These are phyloP conservation scores for Colletotrichum sp. DNA, from an alignment of 2,329 filamentous ascomycete genomes.

Conservation along the genomic window DNA sequence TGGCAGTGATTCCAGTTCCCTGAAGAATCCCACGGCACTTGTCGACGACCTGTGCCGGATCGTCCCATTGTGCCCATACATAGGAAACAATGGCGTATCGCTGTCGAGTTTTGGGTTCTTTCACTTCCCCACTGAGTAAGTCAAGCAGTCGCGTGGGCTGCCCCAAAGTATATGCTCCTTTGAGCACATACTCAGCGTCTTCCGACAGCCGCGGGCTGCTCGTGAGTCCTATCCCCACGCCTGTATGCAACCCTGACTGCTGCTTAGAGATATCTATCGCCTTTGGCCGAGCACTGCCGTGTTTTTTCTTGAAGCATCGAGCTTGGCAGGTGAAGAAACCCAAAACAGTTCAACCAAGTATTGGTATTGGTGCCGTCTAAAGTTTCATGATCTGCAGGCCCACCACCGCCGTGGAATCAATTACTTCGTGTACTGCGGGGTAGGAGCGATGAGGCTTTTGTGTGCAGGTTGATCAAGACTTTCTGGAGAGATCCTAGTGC, in stretches of 20 bases:
- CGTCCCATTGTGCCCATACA: neutral
- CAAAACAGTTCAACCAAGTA: neutral
- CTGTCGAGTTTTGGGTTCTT: neutral
- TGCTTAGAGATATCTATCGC: neutral
- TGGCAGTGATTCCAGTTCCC: neutral
- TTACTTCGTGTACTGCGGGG: neutral
- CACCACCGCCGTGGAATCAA: neutral
- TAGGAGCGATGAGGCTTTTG: neutral
- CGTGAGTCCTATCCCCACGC: rapidly evolving
- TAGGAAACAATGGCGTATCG: neutral
- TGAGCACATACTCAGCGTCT: neutral
- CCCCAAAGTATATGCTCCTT: neutral
- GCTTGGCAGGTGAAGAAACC: neutral
- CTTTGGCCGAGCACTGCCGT: neutral
- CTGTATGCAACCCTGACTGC: rapidly evolving
- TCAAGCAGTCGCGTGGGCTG: rapidly evolving
- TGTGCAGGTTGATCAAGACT: neutral
- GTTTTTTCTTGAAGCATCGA: neutral
- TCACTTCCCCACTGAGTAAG: neutral
- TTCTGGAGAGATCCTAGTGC: neutral
- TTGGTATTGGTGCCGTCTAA: neutral
- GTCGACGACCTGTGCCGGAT: neutral
- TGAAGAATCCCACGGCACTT: neutral
- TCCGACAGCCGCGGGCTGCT: neutral
- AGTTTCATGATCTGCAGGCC: neutral